Percentiles rank a stretch among this genome's conserved stretches.
These are phyloP conservation scores for Syncephalastrum monosporum DNA, from an alignment of 371 early-diverging fungal species.

Conservation along the genomic window DNA sequence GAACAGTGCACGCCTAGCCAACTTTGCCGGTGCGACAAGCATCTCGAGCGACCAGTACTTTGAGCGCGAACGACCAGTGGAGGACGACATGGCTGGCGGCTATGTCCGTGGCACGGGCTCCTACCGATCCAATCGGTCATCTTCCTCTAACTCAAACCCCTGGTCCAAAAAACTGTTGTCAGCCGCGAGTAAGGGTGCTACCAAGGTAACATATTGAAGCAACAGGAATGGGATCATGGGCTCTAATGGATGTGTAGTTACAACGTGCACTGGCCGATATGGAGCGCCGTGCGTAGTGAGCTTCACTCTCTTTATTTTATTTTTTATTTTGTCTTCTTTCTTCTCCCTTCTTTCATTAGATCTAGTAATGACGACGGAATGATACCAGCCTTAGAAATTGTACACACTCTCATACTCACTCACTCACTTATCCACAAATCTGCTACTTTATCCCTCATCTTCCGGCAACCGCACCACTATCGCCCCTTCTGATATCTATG, in stretches of 20 bases:
- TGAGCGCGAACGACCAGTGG: constrained; percentile 37
- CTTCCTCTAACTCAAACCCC: constrained; percentile 7
- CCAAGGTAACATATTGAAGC: constrained; percentile 19
- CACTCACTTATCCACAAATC: too few species aligned
- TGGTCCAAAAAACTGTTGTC: constrained; percentile 29
- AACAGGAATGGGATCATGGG: background rate
- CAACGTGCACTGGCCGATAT: constrained; percentile 13
- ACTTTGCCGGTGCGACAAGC: constrained; percentile 71
- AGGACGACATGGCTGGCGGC: constrained; percentile 14
- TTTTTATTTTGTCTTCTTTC: too few species aligned
- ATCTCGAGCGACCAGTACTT: constrained; percentile 82
- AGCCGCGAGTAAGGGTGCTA: constrained; percentile 35
- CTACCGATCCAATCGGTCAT: constrained; percentile 4
- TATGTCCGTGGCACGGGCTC: constrained; percentile 17
- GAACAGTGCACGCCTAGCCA: constrained; percentile 56
- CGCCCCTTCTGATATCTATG: too few species aligned
- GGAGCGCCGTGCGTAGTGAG: constrained; percentile 2
- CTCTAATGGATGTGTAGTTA: background rate
- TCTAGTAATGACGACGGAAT: too few species aligned
- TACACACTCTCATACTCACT: too few species aligned
- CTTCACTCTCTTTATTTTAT: too few species aligned
- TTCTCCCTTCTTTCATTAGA: too few species aligned
- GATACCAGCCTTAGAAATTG: too few species aligned
- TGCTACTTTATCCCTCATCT: too few species aligned
- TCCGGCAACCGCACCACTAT: too few species aligned